Evolutionary conservation across 306 rosid genomes (phyloP), one percentile per base, ranked within the genome.

Genomic region (Carpinus viminea): DNA sequence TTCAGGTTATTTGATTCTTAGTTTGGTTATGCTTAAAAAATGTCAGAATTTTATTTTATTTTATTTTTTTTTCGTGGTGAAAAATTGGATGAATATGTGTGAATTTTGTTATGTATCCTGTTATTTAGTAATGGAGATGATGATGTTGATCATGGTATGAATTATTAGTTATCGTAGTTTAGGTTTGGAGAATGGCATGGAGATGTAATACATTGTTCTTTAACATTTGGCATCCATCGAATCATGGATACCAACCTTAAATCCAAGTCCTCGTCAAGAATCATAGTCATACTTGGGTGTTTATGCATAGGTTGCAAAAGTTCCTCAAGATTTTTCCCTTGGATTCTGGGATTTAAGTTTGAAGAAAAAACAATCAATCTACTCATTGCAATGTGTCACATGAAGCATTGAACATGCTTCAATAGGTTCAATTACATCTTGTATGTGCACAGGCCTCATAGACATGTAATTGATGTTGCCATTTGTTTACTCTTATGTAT

Each of bases 391-490:
- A 3, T 65, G 70, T 16, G 70, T 47, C 70, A 16, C 16, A 13
- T 16, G 24, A 65, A 65, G 24, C 70, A 65, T 65, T 65, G 3
- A 47, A 16, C 20, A 36, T 65, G 47, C 36, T 65, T 17, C 11
- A 64, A 64, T 64, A 64, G 70, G 48, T 17, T 16, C 20, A 36
- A 36, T 68, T 68, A 68, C 51, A 41, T 68, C 12, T 68, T 68
- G 8, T 43, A 65, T 65, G 31, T 68, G 51, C 15, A 9, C 8
- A 18, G 52, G 26, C 72, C 52, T 16, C 51, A 15, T 11, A 68
- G 26, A 68, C 72, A 41, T n/a, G 72, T n/a, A 21, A 68, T 68
- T 68, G 24, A 68, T 18, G 52, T 18, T 68, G 51, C 72, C 72
- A 68, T 68, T 68, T 4, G 17, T 68, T 62, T 41, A 41, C 72